Percentiles rank a stretch among this genome's conserved stretches.
Conservation (phyloP, 345 rosid genomes). For the Xanthoceras sorbifolium region DNA sequence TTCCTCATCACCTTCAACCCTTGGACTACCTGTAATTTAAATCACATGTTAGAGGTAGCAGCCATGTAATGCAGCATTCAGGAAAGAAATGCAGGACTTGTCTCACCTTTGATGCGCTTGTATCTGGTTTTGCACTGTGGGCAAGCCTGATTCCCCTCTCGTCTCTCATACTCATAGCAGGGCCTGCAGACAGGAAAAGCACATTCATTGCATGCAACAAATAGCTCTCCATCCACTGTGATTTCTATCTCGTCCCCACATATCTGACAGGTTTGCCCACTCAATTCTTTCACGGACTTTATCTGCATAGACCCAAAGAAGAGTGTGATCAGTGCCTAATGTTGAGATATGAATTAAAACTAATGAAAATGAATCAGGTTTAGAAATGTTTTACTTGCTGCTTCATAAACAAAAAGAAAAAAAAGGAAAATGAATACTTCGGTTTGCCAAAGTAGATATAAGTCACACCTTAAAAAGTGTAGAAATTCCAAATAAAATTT, state of each 20-base stretch:
- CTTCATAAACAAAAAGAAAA: not conserved
- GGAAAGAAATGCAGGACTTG: slow-evolving; percentile 9
- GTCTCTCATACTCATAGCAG: slow-evolving; percentile 93
- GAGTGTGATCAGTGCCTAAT: slow-evolving; percentile 19
- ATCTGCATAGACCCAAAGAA: slow-evolving; percentile 49
- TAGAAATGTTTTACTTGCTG: not conserved
- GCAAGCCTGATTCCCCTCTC: slow-evolving; percentile 95
- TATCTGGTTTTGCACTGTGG: slow-evolving; percentile 96
- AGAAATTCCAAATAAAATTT: not conserved
- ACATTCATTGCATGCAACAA: slow-evolving; percentile 97
- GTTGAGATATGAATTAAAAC: slow-evolving; percentile 11
- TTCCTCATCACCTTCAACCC: slow-evolving; percentile 97
- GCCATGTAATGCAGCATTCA: slow-evolving; percentile 6
- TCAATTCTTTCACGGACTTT: slow-evolving; percentile 80
- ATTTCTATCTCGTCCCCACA: slow-evolving; percentile 90
- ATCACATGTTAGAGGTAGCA: slow-evolving; percentile 12
- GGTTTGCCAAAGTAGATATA: not conserved
- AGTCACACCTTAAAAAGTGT: not conserved
- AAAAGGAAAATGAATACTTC: not conserved
- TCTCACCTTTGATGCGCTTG: slow-evolving; percentile 83
- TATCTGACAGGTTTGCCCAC: slow-evolving; percentile 89
- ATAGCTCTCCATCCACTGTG: slow-evolving; percentile 67
- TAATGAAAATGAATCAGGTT: not conserved
- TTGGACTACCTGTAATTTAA: slow-evolving; percentile 71
- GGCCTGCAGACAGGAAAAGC: slow-evolving; percentile 98